Evolutionary conservation across 2,329 filamentous ascomycete species (phyloP).

Genomic region (Orbilia ellipsospora): DNA sequence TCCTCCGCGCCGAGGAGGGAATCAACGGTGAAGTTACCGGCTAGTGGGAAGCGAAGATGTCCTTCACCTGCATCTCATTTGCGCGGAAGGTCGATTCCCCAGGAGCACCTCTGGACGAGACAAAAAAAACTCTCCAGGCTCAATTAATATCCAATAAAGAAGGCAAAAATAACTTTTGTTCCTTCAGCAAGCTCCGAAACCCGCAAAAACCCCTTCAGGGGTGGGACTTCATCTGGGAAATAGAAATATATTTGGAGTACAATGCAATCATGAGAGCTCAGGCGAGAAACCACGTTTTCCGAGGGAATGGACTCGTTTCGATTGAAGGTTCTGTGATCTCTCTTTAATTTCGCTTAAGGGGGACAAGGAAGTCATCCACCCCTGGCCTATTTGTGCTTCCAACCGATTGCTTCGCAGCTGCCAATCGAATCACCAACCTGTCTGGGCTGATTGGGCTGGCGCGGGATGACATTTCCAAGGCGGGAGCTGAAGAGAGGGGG

Average conservation of each 20-base stretch:
- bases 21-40: too few relatives aligned
- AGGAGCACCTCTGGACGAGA: not conserved
- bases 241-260: constrained; percentile 29
- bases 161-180: constrained; percentile 6
- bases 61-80: not conserved
- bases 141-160: constrained; percentile 24
- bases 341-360: constrained; percentile 51
- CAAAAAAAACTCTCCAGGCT: not conserved
- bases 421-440: constrained; percentile 25
- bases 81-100: not conserved
- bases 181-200: not conserved
- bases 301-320: constrained; percentile 53
- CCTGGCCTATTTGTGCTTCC: constrained; percentile 44
- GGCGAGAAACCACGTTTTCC: constrained; percentile 55
- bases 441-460: constrained; percentile 32
- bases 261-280: constrained; percentile 27
- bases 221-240: constrained; percentile 22
- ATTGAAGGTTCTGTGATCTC: constrained; percentile 34
- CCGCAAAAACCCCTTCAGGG: constrained; percentile 36
- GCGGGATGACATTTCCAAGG: constrained; percentile 38
- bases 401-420: constrained; percentile 40
- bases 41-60: too few relatives aligned
- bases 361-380: constrained; percentile 21
- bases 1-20: not conserved
- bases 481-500: constrained; percentile 50